phyloP scores from a whole-genome alignment of 2,329 filamentous ascomycete genomes.

The Aschersonia sp. region DNA sequence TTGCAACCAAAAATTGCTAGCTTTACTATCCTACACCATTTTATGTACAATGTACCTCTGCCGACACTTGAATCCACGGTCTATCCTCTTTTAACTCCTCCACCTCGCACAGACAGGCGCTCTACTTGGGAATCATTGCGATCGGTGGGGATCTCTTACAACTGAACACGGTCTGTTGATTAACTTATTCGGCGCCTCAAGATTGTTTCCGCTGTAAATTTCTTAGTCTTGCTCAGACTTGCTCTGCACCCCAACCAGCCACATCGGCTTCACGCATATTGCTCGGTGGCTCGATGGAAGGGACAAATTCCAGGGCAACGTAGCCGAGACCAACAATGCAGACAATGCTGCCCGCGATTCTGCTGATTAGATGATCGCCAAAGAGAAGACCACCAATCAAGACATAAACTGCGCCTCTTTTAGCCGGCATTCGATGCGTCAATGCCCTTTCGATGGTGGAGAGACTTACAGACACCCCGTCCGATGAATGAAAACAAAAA shows the following conservation, averaged over 20 bases:
- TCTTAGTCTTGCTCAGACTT: constrained; percentile 36
- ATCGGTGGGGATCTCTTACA: not conserved
- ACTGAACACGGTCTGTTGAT: too few relatives aligned
- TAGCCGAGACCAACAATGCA: constrained; percentile 70
- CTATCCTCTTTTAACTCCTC: too few relatives aligned
- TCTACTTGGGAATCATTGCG: not conserved
- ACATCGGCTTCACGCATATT: constrained; percentile 67
- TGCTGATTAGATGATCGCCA: constrained; percentile 48
- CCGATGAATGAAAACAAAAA: constrained; percentile 98
- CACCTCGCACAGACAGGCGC: too few relatives aligned
- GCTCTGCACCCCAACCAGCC: constrained; percentile 61
- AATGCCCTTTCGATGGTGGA: not conserved
- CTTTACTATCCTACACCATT: not conserved
- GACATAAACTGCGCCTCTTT: constrained; percentile 60
- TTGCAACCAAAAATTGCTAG: not conserved
- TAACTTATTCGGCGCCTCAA: not conserved
- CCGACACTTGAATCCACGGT: too few relatives aligned
- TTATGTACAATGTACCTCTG: not conserved
- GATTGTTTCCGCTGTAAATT: not conserved
- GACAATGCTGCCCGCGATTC: constrained; percentile 65
- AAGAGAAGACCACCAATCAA: constrained; percentile 83
- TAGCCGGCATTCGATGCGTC: not conserved
- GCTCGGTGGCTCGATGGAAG: constrained; percentile 63
- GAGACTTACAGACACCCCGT: constrained; percentile 73
- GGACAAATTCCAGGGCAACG: constrained; percentile 58